Evolutionary conservation across 495 filamentous ascomycete genomes (phyloP).

Genomic region (Hypoxylon crocopeplum): DNA sequence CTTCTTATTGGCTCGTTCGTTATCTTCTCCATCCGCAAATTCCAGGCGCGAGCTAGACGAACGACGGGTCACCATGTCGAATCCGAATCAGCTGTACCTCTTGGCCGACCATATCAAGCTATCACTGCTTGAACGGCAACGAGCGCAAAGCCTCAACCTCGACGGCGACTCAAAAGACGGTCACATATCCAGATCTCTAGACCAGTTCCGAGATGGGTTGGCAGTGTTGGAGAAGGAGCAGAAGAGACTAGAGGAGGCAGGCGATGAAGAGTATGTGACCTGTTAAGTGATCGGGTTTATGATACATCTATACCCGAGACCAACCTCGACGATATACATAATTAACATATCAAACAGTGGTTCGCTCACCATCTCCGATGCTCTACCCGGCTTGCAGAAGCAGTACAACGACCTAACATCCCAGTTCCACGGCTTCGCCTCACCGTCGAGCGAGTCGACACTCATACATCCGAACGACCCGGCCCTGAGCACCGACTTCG

Average conservation of each 20-base stretch:
- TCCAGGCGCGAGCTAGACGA: background rate
- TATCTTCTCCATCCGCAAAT: background rate
- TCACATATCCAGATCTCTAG: conserved; percentile 87
- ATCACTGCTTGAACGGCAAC: conserved; percentile 84
- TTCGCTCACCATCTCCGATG: conserved; percentile 52
- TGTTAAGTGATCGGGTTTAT: too few species aligned
- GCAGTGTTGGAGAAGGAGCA: conserved; percentile 74
- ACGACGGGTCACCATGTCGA: conserved; percentile 51
- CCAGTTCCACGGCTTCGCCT: conserved; percentile 67
- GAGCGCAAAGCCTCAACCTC: conserved; percentile 85
- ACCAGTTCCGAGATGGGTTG: conserved; percentile 84
- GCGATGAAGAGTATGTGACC: conserved; percentile 60
- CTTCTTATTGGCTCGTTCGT: conserved; percentile 1
- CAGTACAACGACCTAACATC: conserved; percentile 65
- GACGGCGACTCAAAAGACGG: conserved; percentile 82
- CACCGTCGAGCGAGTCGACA: conserved; percentile 54
- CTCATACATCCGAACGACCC: conserved; percentile 71
- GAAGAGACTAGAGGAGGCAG: conserved; percentile 62
- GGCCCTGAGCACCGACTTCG: conserved; percentile 69
- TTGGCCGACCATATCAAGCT: conserved; percentile 82
- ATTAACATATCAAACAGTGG: conserved; percentile 46
- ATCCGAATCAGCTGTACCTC: conserved; percentile 70
- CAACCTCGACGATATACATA: background rate
- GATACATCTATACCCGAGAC: too few species aligned
- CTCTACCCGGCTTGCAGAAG: conserved; percentile 59